Evolutionary conservation across 805 yeast species (phyloP).

Genomic region (Wickerhamiella domercqiae): DNA sequence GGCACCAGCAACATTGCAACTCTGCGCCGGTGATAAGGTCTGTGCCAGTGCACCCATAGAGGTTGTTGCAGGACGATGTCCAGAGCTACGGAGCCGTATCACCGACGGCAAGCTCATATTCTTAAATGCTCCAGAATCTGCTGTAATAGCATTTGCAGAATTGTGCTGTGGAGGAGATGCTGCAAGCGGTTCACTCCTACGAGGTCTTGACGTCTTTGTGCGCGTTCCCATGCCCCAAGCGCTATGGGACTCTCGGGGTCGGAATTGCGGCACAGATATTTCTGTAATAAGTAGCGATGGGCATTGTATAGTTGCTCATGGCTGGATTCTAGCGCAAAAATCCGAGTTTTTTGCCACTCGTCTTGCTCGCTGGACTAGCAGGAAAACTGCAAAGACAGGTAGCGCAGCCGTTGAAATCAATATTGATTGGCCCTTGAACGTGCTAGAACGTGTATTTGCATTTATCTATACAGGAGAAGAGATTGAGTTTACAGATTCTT

Average conservation of each 20-base stretch:
- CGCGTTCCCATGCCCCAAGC: background rate
- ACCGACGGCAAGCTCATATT: background rate
- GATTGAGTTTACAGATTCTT: no score
- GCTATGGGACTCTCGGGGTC: background rate
- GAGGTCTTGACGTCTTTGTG: background rate
- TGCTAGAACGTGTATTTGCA: constrained; percentile 6
- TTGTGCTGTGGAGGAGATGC: no score
- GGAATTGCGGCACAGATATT: background rate
- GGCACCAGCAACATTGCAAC: background rate
- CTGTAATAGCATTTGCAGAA: background rate
- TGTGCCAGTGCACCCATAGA: background rate
- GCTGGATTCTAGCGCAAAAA: background rate
- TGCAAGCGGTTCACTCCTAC: no score
- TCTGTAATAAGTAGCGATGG: background rate
- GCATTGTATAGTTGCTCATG: background rate
- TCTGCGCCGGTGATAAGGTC: background rate
- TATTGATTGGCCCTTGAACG: background rate
- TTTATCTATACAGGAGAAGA: constrained; percentile 10
- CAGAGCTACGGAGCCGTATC: background rate
- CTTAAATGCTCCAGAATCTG: background rate
- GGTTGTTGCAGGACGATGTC: background rate
- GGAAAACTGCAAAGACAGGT: background rate
- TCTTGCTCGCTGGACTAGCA: constrained; percentile 10
- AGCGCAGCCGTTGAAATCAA: background rate
- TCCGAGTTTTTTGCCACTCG: constrained; percentile 13